A percentile compares a stretch with the other conserved stretches of the same genome.
Conservation (phyloP, 495 filamentous ascomycete species). For the Podospora sp. region DNA sequence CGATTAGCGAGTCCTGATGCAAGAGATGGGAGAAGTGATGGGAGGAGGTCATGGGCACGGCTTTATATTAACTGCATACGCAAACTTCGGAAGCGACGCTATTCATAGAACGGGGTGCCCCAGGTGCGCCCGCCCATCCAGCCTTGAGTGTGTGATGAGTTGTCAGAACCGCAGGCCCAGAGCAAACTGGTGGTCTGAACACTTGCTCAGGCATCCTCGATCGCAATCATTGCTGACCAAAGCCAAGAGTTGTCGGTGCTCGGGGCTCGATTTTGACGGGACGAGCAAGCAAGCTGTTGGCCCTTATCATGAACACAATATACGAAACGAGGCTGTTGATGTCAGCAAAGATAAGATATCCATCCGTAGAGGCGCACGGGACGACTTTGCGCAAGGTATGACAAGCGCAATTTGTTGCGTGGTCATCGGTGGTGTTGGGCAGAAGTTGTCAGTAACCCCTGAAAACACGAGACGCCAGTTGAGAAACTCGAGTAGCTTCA, state of each 20-base stretch:
- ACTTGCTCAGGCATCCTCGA: neutral
- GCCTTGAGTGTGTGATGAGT: slow-evolving; percentile 1
- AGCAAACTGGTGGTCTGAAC: neutral
- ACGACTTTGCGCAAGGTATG: neutral
- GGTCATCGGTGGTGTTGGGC: neutral
- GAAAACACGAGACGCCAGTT: slow-evolving; percentile 5
- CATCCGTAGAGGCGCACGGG: neutral
- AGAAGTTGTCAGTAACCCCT: neutral
- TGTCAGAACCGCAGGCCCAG: neutral
- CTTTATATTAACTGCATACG: slow-evolving; percentile 23
- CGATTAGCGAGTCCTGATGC: slow-evolving; percentile 10
- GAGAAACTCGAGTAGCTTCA: neutral
- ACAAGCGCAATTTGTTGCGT: neutral
- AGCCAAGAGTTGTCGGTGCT: neutral
- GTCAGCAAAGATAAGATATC: neutral
- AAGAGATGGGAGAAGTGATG: neutral
- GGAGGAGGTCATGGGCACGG: slow-evolving; percentile 21
- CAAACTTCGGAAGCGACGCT: slow-evolving; percentile 15
- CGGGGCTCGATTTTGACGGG: neutral
- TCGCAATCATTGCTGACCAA: neutral
- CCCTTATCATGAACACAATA: neutral
- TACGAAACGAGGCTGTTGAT: neutral
- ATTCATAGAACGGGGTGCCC: slow-evolving; percentile 21
- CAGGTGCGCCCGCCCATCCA: no score
- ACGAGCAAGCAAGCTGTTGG: neutral